Evolutionary conservation across 352 stramenopile genomes (phyloP).

Genomic region (Phytopythium oedochilum): DNA sequence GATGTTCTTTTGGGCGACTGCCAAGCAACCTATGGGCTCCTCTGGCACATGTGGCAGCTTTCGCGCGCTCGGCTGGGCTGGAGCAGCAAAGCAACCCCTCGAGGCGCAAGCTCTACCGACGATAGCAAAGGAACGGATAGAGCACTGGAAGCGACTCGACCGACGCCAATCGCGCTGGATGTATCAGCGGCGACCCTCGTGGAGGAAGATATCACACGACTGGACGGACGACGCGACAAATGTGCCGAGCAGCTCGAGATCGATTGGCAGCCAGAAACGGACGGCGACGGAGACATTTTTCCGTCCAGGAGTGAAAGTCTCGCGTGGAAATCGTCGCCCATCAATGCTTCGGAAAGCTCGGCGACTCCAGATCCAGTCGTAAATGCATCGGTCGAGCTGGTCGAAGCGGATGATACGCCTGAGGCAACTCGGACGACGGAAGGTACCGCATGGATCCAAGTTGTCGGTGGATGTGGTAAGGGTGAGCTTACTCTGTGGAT

Average conservation of each 20-base stretch:
- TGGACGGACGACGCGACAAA: neutral
- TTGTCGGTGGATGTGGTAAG: too few relatives aligned
- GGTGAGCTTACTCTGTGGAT: neutral
- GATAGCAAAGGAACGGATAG: neutral
- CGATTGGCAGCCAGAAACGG: neutral
- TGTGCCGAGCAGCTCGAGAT: neutral
- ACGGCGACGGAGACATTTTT: conserved; percentile 18
- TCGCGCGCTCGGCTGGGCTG: neutral
- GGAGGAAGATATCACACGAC: neutral
- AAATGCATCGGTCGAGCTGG: too few relatives aligned
- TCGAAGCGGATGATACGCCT: neutral
- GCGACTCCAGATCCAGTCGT: too few relatives aligned
- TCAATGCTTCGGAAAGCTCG: too few relatives aligned
- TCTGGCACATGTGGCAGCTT: conserved; percentile 51
- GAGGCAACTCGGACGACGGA: neutral
- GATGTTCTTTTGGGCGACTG: conserved; percentile 38
- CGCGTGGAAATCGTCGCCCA: too few relatives aligned
- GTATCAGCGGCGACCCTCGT: neutral
- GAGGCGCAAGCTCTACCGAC: neutral
- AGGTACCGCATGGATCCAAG: neutral
- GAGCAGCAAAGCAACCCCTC: neutral
- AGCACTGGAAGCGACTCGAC: too few relatives aligned
- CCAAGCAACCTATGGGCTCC: conserved; percentile 35
- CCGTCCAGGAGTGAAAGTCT: conserved; percentile 5
- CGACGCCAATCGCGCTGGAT: conserved; percentile 15